Percentiles rank a stretch among this genome's conserved stretches.
Evolutionary conservation across 352 stramenopile species (phyloP).

Genomic region (Globisporangium nagaii): DNA sequence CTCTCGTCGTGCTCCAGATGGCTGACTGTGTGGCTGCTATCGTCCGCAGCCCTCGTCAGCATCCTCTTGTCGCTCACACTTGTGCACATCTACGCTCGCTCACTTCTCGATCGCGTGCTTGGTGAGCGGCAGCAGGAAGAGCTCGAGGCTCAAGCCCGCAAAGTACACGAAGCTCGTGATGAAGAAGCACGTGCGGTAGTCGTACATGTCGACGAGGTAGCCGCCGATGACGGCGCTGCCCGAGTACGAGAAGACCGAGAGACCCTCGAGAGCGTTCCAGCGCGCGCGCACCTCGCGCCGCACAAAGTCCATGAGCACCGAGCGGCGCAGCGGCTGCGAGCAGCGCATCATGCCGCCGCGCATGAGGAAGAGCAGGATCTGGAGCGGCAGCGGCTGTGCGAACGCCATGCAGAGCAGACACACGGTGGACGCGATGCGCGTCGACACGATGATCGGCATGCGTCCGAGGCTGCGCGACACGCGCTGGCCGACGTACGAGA

Average conservation of each 20-base stretch:
- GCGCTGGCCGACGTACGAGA: slow-evolving; percentile 51
- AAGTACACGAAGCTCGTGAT: slow-evolving; percentile 28
- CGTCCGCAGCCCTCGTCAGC: no score
- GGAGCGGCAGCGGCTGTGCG: slow-evolving; percentile 39
- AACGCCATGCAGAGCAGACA: slow-evolving; percentile 70
- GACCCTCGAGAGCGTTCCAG: slow-evolving; percentile 24
- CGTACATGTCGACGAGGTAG: slow-evolving; percentile 23
- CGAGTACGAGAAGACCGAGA: slow-evolving; percentile 26
- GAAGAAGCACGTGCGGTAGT: slow-evolving; percentile 29
- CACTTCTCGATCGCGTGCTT: slow-evolving; percentile 16
- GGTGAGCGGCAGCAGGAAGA: slow-evolving; percentile 13
- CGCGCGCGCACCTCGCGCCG: slow-evolving; percentile 18
- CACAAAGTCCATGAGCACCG: slow-evolving; percentile 79
- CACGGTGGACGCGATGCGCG: slow-evolving; percentile 43
- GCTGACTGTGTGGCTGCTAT: no score
- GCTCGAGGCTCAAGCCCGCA: slow-evolving; percentile 15
- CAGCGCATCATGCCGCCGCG: slow-evolving; percentile 81
- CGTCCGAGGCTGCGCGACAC: slow-evolving; percentile 47
- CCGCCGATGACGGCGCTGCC: slow-evolving; percentile 25
- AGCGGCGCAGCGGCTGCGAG: slow-evolving; percentile 70
- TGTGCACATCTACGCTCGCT: no score
- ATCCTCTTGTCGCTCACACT: no score
- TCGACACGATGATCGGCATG: slow-evolving; percentile 72
- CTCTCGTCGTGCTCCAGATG: no score
- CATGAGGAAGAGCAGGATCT: slow-evolving; percentile 72